phyloP scores from a whole-genome alignment of 192 early-diverging fungal species.

The Phycomyces nitens region DNA sequence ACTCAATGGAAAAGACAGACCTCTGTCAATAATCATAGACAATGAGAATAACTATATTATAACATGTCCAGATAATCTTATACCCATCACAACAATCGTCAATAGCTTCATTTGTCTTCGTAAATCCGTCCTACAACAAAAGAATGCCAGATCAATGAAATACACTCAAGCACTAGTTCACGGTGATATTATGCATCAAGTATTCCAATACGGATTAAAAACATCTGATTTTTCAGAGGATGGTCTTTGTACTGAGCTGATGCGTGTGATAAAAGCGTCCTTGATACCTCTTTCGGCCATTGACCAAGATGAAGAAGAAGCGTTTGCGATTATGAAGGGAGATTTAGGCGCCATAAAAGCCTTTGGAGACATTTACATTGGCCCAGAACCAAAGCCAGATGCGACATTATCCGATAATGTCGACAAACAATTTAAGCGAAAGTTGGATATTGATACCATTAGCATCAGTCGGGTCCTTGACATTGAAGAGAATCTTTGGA shows the following conservation, averaged over 20 bases:
- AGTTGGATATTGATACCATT: slow-evolving; percentile 12
- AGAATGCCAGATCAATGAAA: slow-evolving; percentile 45
- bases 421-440: too few species aligned
- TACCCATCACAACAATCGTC: slow-evolving; percentile 72
- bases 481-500: slow-evolving; percentile 92
- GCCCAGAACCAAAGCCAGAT: slow-evolving; percentile 6
- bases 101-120: slow-evolving; percentile 77
- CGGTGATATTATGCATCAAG: slow-evolving; percentile 79
- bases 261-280: slow-evolving; percentile 46
- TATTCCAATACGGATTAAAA: slow-evolving; percentile 68
- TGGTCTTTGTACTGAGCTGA: slow-evolving; percentile 45
- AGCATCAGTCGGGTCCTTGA: slow-evolving; percentile 71
- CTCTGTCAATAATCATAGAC: slow-evolving; percentile 50
- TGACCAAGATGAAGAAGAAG: slow-evolving; percentile 55
- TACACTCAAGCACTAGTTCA: slow-evolving; percentile 59
- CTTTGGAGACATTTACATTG: slow-evolving; percentile 39
- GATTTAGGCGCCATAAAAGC: slow-evolving; percentile 35
- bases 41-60: slow-evolving; percentile 58
- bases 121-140: slow-evolving; percentile 70
- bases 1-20: slow-evolving; percentile 21
- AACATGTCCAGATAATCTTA: slow-evolving; percentile 77
- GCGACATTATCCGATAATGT: background rate
- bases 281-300: slow-evolving; percentile 73
- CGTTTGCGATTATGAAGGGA: slow-evolving; percentile 45
- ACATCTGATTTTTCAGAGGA: slow-evolving; percentile 56